A percentile compares a stretch with the other conserved stretches of the same genome.
Conservation (phyloP, 345 rosid genomes). For the Ricinus communis region DNA sequence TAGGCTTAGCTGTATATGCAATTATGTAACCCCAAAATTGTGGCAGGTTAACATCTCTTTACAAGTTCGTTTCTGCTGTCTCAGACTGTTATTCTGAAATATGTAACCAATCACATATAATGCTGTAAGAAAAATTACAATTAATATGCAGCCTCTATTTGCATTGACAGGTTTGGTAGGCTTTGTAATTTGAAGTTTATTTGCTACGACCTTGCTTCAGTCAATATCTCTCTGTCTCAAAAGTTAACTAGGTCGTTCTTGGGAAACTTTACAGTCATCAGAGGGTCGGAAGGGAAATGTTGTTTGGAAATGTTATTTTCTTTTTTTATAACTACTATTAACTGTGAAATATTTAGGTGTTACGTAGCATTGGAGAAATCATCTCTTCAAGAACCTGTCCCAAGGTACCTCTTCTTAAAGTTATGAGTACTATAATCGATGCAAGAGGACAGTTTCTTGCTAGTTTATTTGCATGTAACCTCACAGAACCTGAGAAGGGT, state of each 20-base stretch:
- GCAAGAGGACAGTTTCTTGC: conserved; percentile 8
- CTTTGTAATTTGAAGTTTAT: not conserved
- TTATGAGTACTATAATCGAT: not conserved
- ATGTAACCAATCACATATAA: not conserved
- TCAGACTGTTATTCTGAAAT: not conserved
- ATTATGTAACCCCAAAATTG: not conserved
- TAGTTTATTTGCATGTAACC: not conserved
- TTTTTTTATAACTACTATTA: not conserved
- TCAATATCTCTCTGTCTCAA: not conserved
- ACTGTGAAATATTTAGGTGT: conserved; percentile 46
- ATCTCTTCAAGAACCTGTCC: conserved; percentile 76
- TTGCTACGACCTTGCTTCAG: not conserved
- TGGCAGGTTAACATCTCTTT: not conserved
- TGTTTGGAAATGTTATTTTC: not conserved
- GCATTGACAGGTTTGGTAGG: not conserved
- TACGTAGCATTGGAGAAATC: conserved; percentile 86
- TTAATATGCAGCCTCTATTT: too few species aligned
- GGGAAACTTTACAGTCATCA: not conserved
- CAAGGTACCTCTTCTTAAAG: conserved; percentile 48
- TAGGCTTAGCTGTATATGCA: not conserved
- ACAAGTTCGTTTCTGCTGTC: not conserved
- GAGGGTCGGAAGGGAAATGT: not conserved
- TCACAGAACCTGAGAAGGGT: not conserved
- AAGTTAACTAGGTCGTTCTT: not conserved
- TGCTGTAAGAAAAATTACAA: not conserved